Conservation (phyloP, 495 filamentous ascomycete genomes). For the Pyrenula massariospora region DNA sequence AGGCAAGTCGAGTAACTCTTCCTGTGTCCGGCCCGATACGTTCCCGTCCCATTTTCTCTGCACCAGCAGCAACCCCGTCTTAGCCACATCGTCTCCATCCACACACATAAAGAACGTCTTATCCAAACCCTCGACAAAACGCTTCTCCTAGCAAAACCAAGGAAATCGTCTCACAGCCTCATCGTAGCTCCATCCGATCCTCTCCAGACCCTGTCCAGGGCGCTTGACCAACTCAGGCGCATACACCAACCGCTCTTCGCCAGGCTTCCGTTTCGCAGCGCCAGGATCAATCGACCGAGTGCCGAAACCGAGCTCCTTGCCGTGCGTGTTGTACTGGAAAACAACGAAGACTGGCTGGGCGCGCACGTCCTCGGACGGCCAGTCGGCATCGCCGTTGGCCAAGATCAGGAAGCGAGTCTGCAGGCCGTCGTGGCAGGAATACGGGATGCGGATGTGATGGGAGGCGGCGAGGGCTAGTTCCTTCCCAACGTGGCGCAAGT, state of each 20-base stretch:
- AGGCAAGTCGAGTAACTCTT: not conserved
- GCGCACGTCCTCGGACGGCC: conserved; percentile 8
- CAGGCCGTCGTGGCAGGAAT: conserved; percentile 9
- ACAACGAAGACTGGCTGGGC: conserved; percentile 8
- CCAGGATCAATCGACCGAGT: not conserved
- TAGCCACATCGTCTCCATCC: conserved; percentile 6
- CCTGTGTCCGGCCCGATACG: not conserved
- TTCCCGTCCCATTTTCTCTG: conserved; percentile 5
- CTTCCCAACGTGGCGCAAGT: conserved; percentile 3
- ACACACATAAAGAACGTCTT: conserved; percentile 8
- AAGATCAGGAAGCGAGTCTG: conserved; percentile 9
- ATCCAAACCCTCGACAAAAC: conserved; percentile 8
- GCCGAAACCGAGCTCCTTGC: conserved; percentile 10
- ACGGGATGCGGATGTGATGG: conserved; percentile 8
- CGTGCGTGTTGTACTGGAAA: conserved; percentile 9
- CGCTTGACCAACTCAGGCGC: conserved; percentile 3
- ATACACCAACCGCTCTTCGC: conserved; percentile 8
- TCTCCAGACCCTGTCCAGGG: conserved; percentile 6
- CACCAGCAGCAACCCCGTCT: conserved; percentile 6
- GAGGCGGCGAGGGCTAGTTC: conserved; percentile 2
- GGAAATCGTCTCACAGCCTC: conserved; percentile 7
- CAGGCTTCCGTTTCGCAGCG: conserved; percentile 2
- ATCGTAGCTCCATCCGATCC: conserved; percentile 4
- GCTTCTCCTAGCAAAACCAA: conserved; percentile 8
- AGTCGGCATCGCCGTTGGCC: conserved; percentile 6